Base-by-base conservation (phyloP, 2,329 filamentous ascomycete genomes). In the Ophiostoma triangulosporum region DNA sequence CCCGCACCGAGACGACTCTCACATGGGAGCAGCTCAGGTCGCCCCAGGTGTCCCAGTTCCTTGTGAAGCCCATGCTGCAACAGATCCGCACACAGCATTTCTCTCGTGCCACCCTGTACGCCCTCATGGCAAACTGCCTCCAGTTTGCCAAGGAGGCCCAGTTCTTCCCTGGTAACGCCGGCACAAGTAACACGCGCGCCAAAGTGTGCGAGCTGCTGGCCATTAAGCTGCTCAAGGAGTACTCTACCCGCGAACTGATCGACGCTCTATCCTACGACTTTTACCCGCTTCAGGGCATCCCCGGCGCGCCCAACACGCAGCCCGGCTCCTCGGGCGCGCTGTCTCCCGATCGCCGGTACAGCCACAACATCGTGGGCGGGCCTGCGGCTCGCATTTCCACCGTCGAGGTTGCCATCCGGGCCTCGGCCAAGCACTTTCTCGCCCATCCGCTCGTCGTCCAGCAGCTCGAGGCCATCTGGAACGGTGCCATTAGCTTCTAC, bases 391-490 rank as follows among this genome's bases (percentile, higher is more conserved):
- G 91, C 56, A 90, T 91, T 15, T 96, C 90, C 8, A 90, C 90
- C 7, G 78, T 96, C 31, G 91, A 60, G 69, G 83, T 97, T 55
- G 90, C 91, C 57, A 96, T 97, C 62, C 82, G 88, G 60, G 88
- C 90, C 20, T 90, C 90, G 58, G 87, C 91, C 22, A 96, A 97
- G 69, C 84, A 88, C 60, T 95, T 96, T 61, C 74, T 97, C 5
- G 86, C 91, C 8, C 90, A 96, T 63, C 90, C 91, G 0, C 73
- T 96, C 3, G 89, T 96, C 0, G 85, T 96, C 8, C 88, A 94
- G 66, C 90, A 96, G 64, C 74, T 97, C n/a, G 89, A 96, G 67
- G 90, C 89, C 45, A 95, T 97, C 57, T 97, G 91, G 91, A 91
- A 88, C 20, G 91, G 91, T 27, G 91, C 86, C 17, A 93, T 97